Evolutionary conservation across 2,329 filamentous ascomycete species (phyloP).

Genomic region (Fusarium xylarioides): DNA sequence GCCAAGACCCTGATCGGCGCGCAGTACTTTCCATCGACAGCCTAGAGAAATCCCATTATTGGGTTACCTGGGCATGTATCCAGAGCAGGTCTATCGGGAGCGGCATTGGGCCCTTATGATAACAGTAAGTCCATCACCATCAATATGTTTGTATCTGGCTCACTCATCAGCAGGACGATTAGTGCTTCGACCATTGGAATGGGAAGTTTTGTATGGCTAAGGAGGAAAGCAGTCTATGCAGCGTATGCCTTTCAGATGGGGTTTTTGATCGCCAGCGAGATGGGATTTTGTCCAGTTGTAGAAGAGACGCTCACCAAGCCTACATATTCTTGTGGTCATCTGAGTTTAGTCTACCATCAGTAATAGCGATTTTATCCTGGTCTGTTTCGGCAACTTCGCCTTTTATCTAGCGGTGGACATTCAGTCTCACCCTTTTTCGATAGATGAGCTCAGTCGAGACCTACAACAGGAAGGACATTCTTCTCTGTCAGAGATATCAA

Average conservation of each 20-base stretch:
- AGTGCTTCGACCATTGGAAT: background rate
- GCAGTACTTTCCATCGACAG: background rate
- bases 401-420: background rate
- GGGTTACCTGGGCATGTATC: too few species aligned
- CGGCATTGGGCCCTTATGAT: background rate
- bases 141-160: background rate
- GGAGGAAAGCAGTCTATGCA: background rate
- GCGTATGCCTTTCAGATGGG: too few species aligned
- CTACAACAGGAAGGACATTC: background rate
- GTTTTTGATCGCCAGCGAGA: background rate
- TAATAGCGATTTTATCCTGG: too few species aligned
- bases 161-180: background rate
- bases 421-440: background rate
- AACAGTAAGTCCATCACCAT: background rate
- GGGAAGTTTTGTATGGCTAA: background rate
- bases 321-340: background rate
- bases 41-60: fast-evolving
- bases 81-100: background rate
- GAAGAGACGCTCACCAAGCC: background rate
- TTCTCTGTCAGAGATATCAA: background rate
- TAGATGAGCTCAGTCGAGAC: background rate
- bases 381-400: background rate
- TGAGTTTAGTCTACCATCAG: background rate
- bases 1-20: background rate
- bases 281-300: too few species aligned